Conservation (phyloP, 1,139 yeast species). For the Taphrina communis region DNA sequence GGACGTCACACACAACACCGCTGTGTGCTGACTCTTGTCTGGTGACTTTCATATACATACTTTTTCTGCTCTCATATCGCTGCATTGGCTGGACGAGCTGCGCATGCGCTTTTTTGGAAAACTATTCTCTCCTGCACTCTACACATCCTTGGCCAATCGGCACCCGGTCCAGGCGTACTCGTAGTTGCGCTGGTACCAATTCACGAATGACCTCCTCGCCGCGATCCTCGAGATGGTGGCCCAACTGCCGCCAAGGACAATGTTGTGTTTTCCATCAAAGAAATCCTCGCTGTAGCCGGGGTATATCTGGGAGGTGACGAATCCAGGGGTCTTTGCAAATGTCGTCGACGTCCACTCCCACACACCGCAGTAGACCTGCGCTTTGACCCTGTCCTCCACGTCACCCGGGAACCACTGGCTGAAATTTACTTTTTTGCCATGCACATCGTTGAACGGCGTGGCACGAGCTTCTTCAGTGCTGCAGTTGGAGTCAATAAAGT, state of each 20-base stretch:
- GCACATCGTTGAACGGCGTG: conserved; percentile 40
- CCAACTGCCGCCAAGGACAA: conserved; percentile 48
- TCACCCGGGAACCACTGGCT: conserved; percentile 45
- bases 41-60: too few species aligned
- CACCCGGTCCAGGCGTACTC: conserved; percentile 47
- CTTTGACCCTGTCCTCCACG: conserved; percentile 11
- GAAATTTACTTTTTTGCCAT: conserved; percentile 44
- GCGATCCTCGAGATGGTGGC: conserved; percentile 46
- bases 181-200: conserved; percentile 47
- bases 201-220: conserved; percentile 46
- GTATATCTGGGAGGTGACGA: conserved; percentile 44
- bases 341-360: conserved; percentile 47
- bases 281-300: conserved; percentile 47
- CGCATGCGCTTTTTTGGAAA: neutral
- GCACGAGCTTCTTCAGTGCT: neutral
- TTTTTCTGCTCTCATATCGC: neutral
- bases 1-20: too few species aligned
- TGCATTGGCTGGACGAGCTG: neutral
- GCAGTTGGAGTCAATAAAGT: conserved; percentile 43
- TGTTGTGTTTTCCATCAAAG: conserved; percentile 47
- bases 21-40: too few species aligned
- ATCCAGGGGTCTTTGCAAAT: conserved; percentile 43
- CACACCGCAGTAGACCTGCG: conserved; percentile 45
- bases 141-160: conserved; percentile 43
- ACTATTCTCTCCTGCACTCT: neutral